Percentiles rank a stretch among this genome's conserved stretches.
These are phyloP conservation scores for Kickxella alabastrina DNA, from an alignment of 192 early-diverging fungal genomes.

Conservation along the genomic window DNA sequence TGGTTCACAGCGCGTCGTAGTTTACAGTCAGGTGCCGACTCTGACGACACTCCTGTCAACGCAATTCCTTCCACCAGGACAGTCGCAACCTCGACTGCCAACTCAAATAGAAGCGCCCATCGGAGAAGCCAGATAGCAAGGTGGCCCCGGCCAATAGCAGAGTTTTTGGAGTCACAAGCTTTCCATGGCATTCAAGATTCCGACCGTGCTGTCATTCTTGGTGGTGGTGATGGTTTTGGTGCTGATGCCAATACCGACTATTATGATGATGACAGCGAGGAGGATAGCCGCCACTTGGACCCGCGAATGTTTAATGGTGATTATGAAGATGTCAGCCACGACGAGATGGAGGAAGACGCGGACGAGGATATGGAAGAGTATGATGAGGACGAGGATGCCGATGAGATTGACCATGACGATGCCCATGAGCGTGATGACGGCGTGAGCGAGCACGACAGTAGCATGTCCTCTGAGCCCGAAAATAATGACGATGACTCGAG, in stretches of 20 bases:
- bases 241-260: not conserved
- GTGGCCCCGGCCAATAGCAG: no score
- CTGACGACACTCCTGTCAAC: no score
- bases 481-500: conserved; percentile 7
- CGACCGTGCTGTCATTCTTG: no score
- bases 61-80: no score
- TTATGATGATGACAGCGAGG: conserved; percentile 8
- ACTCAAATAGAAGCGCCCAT: no score
- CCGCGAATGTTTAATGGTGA: not conserved
- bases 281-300: not conserved
- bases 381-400: conserved; percentile 15
- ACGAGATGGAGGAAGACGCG: conserved; percentile 1
- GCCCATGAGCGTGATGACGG: not conserved
- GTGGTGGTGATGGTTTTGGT: no score
- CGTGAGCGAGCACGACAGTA: not conserved
- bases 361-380: conserved; percentile 6
- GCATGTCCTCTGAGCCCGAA: conserved; percentile 5
- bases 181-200: no score
- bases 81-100: no score
- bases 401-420: conserved; percentile 3
- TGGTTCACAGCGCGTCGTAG: conserved; percentile 34
- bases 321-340: not conserved
- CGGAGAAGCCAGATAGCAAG: no score
- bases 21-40: not conserved
- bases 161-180: no score